phyloP scores from a whole-genome alignment of 2,329 filamentous ascomycete species.

The Onygenales sp. region DNA sequence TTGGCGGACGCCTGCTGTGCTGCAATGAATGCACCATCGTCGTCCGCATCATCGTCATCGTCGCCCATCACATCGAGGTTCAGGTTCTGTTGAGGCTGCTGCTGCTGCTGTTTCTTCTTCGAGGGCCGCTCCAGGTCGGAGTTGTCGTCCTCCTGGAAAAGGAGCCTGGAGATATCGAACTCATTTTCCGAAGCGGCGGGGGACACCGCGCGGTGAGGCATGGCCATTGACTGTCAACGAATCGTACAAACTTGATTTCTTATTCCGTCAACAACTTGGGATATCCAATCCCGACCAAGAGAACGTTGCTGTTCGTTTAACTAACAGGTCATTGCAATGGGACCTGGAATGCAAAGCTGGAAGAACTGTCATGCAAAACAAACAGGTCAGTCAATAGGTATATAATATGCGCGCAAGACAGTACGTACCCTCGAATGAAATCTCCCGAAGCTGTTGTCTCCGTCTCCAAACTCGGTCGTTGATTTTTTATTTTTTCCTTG shows the following conservation, averaged over 20 bases:
- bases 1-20: conserved; percentile 79
- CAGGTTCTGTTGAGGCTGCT: conserved; percentile 22
- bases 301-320: too few species aligned
- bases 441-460: not conserved
- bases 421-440: not conserved
- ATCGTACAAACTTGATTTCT: not conserved
- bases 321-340: not conserved
- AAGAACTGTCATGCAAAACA: not conserved
- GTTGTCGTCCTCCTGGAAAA: conserved; percentile 56
- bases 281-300: not conserved
- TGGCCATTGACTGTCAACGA: conserved; percentile 24
- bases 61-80: conserved; percentile 47
- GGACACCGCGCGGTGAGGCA: conserved; percentile 66
- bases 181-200: conserved; percentile 82
- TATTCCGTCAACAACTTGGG: not conserved
- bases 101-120: conserved; percentile 35
- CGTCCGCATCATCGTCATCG: conserved; percentile 48
- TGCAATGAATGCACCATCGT: conserved; percentile 84
- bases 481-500: not conserved
- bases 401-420: not conserved
- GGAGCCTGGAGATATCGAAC: conserved; percentile 73
- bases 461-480: not conserved
- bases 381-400: not conserved
- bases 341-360: not conserved
- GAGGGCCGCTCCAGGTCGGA: conserved; percentile 32